phyloP scores from a whole-genome alignment of 495 filamentous ascomycete genomes.

The Penicillium flavigenum region DNA sequence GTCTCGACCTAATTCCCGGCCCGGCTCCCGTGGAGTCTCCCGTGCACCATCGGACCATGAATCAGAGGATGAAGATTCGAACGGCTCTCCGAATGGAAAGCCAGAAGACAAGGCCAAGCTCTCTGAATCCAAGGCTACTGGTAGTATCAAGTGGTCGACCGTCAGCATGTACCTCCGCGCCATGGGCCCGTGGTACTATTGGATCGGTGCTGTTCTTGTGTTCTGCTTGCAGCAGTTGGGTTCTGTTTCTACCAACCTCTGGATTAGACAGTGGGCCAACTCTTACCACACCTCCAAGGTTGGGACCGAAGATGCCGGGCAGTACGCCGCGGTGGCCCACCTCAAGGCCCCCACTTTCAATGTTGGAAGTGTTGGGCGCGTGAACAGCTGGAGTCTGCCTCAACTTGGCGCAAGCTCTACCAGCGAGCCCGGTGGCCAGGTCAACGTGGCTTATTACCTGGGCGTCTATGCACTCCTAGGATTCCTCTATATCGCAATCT shows the following conservation, averaged over 20 bases:
- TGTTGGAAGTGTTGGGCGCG: conserved; percentile 39
- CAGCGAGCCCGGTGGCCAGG: conserved; percentile 43
- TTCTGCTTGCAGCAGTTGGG: conserved; percentile 81
- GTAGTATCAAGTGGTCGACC: conserved; percentile 82
- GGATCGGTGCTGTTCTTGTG: conserved; percentile 67
- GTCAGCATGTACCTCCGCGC: conserved; percentile 78
- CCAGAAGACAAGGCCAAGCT: conserved; percentile 51
- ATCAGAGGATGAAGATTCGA: conserved; percentile 38
- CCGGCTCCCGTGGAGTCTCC: conserved; percentile 66
- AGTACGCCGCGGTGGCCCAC: conserved; percentile 42
- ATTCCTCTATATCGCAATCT: conserved; percentile 67
- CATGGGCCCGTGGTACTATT: conserved; percentile 96
- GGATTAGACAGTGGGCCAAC: conserved; percentile 91
- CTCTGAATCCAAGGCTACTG: conserved; percentile 73
- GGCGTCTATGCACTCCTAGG: conserved; percentile 79
- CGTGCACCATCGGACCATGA: conserved; percentile 63
- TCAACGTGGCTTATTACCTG: conserved; percentile 83
- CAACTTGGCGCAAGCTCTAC: conserved; percentile 29
- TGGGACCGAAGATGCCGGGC: conserved; percentile 28
- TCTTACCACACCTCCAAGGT: conserved; percentile 47
- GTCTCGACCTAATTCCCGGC: conserved; percentile 65
- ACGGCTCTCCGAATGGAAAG: conserved; percentile 35
- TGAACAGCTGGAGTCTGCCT: conserved; percentile 31
- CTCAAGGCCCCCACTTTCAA: conserved; percentile 46
- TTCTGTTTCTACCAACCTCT: conserved; percentile 81